phyloP scores from a whole-genome alignment of 129 eudicot genomes.

The Tagetes patula region DNA sequence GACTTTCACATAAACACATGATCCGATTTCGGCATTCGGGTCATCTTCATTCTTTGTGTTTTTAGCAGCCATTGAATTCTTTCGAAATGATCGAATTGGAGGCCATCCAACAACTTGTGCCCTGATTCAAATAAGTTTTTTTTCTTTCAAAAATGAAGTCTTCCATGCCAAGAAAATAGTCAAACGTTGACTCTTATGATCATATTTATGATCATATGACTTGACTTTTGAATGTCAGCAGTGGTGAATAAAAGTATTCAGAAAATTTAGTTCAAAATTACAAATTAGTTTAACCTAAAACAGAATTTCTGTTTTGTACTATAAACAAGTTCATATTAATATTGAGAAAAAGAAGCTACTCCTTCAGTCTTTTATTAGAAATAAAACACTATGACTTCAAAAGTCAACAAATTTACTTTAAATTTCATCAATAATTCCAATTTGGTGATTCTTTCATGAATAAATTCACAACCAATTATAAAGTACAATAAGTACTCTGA shows the following conservation, averaged over 20 bases:
- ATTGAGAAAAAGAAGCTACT: background rate
- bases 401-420: constrained; percentile 15
- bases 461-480: background rate
- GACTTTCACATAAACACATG: constrained; percentile 63
- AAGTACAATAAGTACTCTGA: background rate
- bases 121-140: constrained; percentile 34
- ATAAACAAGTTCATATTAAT: constrained; percentile 4
- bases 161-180: background rate
- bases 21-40: constrained; percentile 43
- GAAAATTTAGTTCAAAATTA: too few species aligned
- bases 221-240: background rate
- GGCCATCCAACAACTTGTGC: constrained; percentile 89
- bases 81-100: constrained; percentile 69
- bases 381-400: constrained; percentile 8
- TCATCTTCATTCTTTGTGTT: constrained; percentile 46
- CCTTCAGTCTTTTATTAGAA: background rate
- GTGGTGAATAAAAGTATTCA: background rate
- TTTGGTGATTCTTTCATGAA: constrained; percentile 4
- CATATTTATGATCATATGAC: too few species aligned
- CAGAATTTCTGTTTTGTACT: background rate
- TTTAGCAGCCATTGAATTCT: constrained; percentile 58
- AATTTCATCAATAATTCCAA: background rate
- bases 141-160: background rate
- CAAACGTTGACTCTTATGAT: constrained; percentile 1
- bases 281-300: background rate